These are phyloP conservation scores for Hygrocybe punicea DNA, from an alignment of 768 basidiomycete species.

Conservation along the genomic window DNA sequence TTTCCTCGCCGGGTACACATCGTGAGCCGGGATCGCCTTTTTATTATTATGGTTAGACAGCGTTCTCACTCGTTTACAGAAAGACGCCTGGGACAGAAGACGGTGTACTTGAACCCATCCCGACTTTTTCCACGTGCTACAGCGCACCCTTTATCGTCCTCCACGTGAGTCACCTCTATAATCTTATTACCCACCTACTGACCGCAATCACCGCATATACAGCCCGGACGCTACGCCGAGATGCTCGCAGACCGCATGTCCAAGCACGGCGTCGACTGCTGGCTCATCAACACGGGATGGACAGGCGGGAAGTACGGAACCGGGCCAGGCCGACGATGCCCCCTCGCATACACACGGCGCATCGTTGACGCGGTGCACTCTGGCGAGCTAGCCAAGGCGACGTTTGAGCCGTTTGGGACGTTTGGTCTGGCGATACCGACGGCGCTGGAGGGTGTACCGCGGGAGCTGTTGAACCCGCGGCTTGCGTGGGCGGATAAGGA, in stretches of 20 bases:
- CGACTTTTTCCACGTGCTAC: constrained; percentile 99
- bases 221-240: constrained; percentile 91
- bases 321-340: constrained; percentile 92
- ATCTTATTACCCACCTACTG: not conserved
- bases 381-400: constrained; percentile 81
- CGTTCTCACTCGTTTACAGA: constrained; percentile 37
- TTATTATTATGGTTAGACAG: not conserved
- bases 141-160: constrained; percentile 99
- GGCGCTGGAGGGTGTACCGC: constrained; percentile 77
- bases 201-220: constrained; percentile 5
- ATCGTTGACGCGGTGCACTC: constrained; percentile 98
- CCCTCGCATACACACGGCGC: constrained; percentile 90
- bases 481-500: constrained; percentile 87
- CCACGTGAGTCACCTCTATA: constrained; percentile 51
- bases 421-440: constrained; percentile 89
- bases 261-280: constrained; percentile 85
- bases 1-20: constrained; percentile 95
- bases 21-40: constrained; percentile 44
- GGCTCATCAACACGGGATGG: constrained; percentile 99
- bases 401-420: constrained; percentile 78
- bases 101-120: constrained; percentile 95
- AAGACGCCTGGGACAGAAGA: constrained; percentile 99
- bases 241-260: constrained; percentile 97
- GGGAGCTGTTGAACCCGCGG: constrained; percentile 84
- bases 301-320: constrained; percentile 88